Conservation (phyloP, 108 stramenopile genomes). For the Epipyxis sp. region DNA sequence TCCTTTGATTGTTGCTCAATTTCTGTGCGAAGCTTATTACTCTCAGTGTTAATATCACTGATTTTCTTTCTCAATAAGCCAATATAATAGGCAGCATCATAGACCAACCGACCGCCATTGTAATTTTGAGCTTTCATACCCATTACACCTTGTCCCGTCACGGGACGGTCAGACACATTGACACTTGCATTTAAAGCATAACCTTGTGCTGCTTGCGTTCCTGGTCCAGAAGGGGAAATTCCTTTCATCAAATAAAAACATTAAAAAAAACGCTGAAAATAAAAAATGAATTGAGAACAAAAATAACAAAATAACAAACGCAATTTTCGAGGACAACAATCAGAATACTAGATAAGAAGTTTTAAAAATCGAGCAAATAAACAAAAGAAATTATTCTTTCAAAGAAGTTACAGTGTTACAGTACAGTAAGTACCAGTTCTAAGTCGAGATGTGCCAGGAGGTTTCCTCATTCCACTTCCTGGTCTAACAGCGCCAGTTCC, state of each 20-base stretch:
- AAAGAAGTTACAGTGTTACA: no score
- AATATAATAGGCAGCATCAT: constrained; percentile 59
- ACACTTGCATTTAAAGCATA: constrained; percentile 55
- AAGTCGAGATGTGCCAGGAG: constrained; percentile 9
- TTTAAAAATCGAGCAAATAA: no score
- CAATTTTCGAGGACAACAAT: no score
- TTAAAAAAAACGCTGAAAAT: no score
- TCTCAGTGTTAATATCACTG: constrained; percentile 36
- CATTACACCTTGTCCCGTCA: constrained; percentile 62
- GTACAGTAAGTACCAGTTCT: no score
- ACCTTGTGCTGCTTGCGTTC: constrained; percentile 37
- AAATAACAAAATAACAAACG: no score
- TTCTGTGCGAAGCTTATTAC: constrained; percentile 39
- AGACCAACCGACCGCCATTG: constrained; percentile 59
- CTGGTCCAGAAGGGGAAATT: constrained; percentile 22
- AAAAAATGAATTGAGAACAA: no score
- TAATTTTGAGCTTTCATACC: constrained; percentile 55
- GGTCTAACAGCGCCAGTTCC: background rate
- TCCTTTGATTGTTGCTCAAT: constrained; percentile 47
- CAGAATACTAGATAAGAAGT: no score
- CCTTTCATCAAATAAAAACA: no score
- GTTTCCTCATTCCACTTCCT: constrained; percentile 17
- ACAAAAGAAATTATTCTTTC: no score
- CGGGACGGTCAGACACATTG: constrained; percentile 60
- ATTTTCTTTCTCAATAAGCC: constrained; percentile 55